Evolutionary conservation across 805 yeast genomes (phyloP), one percentile per base, ranked within the genome.

Genomic region (Scheffersomyces stipitis): DNA sequence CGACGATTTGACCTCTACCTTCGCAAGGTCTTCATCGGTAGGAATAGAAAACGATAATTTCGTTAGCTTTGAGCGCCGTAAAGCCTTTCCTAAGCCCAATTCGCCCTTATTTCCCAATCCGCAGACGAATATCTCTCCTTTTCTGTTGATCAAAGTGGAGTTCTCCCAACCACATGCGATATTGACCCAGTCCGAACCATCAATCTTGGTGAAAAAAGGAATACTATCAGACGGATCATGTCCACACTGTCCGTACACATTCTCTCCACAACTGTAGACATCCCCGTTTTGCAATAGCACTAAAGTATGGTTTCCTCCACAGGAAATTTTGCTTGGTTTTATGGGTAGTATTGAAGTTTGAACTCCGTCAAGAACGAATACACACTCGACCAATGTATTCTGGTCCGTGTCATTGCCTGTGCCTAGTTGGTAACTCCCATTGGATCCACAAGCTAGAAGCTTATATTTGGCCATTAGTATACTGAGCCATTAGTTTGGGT

Each of bases 271-370:
- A 0, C 75, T 75, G 44, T 59, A 80, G 1, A 82, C 56, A 0
- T 60, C 54, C 1, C 91, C 91, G 31, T 70, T 60, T 1, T 59
- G 64, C 9, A 75, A 55, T 5, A 88, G 54, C 2, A 87, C 42
- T 13, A 86, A 48, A 0, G 95, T 82, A 55, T 91, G 97, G 49
- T 90, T 90, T 0, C 98, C 97, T 3, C 96, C 97, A 48, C 89
- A 80, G 0, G 70, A 73, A 9, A 89, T 66, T 45, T 68, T 65
- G 33, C 52, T 36, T 0, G 81, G 73, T n/a, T 34, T 42, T 3
- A 24, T 13, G 7, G 37, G 34, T 13, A 47, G 18, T 2, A 17
- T 34, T 22, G 55, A 48, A 14, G 44, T 32, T 5, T 24, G 20
- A 8, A 40, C 47, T 22, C 23, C 33, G 3, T 16, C 28, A 7